Evolutionary conservation across 805 yeast species (phyloP).

Genomic region (Zygoascus ofunaensis): DNA sequence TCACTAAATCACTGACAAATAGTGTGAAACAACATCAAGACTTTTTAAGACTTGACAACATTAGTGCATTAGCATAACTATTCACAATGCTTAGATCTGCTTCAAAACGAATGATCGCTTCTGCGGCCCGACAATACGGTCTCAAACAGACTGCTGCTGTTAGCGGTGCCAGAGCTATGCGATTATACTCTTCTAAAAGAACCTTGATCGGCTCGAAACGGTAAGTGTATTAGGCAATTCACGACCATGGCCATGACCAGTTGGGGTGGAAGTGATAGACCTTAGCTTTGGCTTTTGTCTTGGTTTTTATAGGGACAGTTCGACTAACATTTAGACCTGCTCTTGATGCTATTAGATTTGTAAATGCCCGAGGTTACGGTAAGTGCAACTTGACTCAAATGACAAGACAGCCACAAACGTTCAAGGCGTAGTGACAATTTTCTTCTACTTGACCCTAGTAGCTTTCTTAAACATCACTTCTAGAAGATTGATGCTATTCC

Average conservation of each 20-base stretch:
- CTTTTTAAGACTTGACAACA: not conserved
- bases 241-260: too few species aligned
- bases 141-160: not conserved
- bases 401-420: too few species aligned
- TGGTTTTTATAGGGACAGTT: too few species aligned
- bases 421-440: too few species aligned
- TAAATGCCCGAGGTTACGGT: conserved; percentile 15
- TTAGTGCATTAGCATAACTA: not conserved
- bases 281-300: too few species aligned
- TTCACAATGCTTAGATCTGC: not conserved
- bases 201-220: not conserved
- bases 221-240: not conserved
- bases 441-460: too few species aligned
- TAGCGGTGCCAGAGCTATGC: not conserved
- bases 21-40: too few species aligned
- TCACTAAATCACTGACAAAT: too few species aligned
- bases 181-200: not conserved
- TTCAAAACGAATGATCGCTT: not conserved
- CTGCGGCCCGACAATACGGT: not conserved
- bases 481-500: too few species aligned
- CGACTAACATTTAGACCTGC: not conserved
- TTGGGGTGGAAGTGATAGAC: too few species aligned
- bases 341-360: not conserved
- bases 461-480: too few species aligned
- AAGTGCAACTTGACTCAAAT: too few species aligned